Evolutionary conservation across 768 basidiomycete species (phyloP).

Genomic region (Phylloporus arenicola): DNA sequence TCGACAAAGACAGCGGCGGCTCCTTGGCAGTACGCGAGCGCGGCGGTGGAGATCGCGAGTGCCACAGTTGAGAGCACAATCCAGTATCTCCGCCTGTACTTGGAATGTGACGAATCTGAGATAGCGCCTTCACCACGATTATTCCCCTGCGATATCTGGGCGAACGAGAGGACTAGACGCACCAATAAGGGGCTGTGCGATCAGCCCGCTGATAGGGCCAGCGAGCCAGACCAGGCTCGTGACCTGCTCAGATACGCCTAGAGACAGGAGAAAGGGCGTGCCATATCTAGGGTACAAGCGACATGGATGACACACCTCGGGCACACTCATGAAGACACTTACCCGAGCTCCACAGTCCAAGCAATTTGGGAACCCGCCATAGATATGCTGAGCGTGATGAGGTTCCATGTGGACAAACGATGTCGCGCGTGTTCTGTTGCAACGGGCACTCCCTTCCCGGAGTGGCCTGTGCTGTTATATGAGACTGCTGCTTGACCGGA

Average conservation of each 20-base stretch:
- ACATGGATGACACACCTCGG: neutral
- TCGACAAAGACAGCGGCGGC: slow-evolving; percentile 74
- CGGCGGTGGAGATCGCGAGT: slow-evolving; percentile 70
- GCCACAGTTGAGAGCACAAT: slow-evolving; percentile 82
- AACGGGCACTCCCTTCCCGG: slow-evolving; percentile 17
- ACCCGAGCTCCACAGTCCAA: slow-evolving; percentile 96
- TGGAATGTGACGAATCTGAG: slow-evolving; percentile 89
- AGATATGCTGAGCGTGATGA: slow-evolving; percentile 79
- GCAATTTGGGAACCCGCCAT: slow-evolving; percentile 95
- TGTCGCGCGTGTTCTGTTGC: slow-evolving; percentile 23
- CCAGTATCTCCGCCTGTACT: slow-evolving; percentile 90
- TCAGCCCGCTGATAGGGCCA: slow-evolving; percentile 89
- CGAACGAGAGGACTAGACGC: neutral
- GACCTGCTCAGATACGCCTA: slow-evolving; percentile 80
- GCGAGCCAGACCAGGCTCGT: slow-evolving; percentile 95
- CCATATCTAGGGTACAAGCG: slow-evolving; percentile 62
- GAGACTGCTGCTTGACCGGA: slow-evolving; percentile 18
- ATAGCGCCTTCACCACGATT: slow-evolving; percentile 63
- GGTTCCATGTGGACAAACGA: slow-evolving; percentile 52
- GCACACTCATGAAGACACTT: slow-evolving; percentile 25
- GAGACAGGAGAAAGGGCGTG: slow-evolving; percentile 82
- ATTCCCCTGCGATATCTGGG: neutral
- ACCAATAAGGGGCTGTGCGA: slow-evolving; percentile 99
- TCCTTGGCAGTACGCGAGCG: slow-evolving; percentile 77
- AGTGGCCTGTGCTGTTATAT: slow-evolving; percentile 31